A percentile compares a stretch with the other conserved stretches of the same genome.
These are phyloP conservation scores for Pseudoperonospora humuli DNA, from an alignment of 352 stramenopile species.

Conservation along the genomic window DNA sequence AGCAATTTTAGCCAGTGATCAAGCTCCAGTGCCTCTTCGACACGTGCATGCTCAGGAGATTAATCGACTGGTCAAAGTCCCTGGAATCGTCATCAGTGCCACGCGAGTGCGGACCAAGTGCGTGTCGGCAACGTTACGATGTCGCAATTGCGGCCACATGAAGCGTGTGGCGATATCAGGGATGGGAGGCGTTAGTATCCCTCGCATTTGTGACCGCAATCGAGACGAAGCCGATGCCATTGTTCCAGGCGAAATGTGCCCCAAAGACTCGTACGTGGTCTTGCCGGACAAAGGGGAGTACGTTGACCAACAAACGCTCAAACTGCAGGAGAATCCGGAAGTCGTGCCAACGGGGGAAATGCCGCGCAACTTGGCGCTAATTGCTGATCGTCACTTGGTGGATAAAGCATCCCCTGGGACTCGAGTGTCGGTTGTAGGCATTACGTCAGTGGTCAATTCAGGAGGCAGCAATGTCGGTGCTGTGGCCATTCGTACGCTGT, in stretches of 20 bases:
- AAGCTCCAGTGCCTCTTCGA: constrained; percentile 58
- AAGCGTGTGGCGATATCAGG: constrained; percentile 59
- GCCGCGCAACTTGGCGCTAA: constrained; percentile 93
- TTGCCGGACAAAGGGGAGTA: constrained; percentile 92
- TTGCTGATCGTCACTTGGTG: constrained; percentile 92
- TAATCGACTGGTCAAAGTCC: constrained; percentile 86
- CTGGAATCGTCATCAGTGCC: constrained; percentile 96
- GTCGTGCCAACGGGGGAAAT: constrained; percentile 98
- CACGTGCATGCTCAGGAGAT: constrained; percentile 86
- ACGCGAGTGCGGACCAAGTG: constrained; percentile 91
- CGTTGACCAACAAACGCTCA: constrained; percentile 98
- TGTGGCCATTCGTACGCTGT: constrained; percentile 89
- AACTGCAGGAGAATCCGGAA: constrained; percentile 94
- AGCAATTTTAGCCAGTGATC: constrained; percentile 75
- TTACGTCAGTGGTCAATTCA: constrained; percentile 91
- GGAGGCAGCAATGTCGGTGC: constrained; percentile 66
- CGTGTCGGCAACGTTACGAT: constrained; percentile 86
- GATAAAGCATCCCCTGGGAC: constrained; percentile 94
- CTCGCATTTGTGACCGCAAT: constrained; percentile 76
- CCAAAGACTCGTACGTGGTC: constrained; percentile 90
- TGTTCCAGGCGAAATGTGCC: constrained; percentile 43
- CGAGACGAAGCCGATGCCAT: constrained; percentile 33
- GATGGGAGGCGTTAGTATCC: constrained; percentile 73
- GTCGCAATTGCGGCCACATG: constrained; percentile 74
- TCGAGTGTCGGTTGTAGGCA: constrained; percentile 92